Conservation (phyloP, 2,329 filamentous ascomycete genomes). For the Huntiella abstrusa region DNA sequence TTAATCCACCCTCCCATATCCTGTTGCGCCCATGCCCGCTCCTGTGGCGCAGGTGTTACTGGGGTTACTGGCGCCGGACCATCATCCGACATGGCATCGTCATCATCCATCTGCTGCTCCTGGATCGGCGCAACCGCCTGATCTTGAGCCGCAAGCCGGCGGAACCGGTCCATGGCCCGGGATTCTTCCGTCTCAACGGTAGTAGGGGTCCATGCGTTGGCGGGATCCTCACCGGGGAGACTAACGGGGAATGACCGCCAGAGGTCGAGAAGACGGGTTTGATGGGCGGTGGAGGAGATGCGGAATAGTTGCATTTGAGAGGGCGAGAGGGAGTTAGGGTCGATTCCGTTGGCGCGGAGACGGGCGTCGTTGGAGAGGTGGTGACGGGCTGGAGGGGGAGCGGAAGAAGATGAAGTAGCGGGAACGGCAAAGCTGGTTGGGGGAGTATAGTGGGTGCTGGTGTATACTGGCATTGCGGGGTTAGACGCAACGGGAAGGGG, state of each 20-base stretch:
- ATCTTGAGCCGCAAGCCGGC: constrained; percentile 18
- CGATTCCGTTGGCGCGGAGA: constrained; percentile 47
- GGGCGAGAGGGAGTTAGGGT: constrained; percentile 48
- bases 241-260: constrained; percentile 67
- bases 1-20: constrained; percentile 6
- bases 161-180: constrained; percentile 40
- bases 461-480: constrained; percentile 9
- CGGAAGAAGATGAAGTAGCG: constrained; percentile 2
- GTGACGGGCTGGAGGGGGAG: constrained; percentile 4
- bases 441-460: constrained; percentile 4
- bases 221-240: constrained; percentile 33
- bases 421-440: constrained; percentile 2
- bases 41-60: background rate
- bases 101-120: background rate
- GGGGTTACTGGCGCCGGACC: background rate
- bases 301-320: constrained; percentile 65
- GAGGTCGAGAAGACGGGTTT: constrained; percentile 57
- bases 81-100: constrained; percentile 10
- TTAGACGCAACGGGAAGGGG: constrained; percentile 5
- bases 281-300: constrained; percentile 52
- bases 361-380: constrained; percentile 29
- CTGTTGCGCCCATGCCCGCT: background rate
- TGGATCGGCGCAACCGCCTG: constrained; percentile 16
- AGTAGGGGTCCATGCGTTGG: constrained; percentile 33
- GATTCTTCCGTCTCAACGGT: constrained; percentile 38